Evolutionary conservation across 192 early-diverging fungal genomes (phyloP).

Genomic region (Backusella liffmaniae): DNA sequence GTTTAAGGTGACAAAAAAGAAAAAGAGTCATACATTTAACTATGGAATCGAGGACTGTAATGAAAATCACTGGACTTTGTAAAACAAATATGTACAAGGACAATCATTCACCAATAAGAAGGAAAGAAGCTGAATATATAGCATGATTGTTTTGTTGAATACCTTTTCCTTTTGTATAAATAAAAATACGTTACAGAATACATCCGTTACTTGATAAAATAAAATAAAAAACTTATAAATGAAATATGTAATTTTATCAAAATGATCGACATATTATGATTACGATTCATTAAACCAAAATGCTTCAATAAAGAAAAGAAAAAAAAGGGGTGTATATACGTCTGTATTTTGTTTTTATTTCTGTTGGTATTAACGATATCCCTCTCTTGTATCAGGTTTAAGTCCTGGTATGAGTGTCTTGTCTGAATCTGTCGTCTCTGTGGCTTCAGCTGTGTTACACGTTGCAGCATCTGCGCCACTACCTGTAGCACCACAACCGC

Average conservation of each 20-base stretch:
- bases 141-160: not conserved
- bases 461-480: not conserved
- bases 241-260: not conserved
- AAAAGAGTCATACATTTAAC: not conserved
- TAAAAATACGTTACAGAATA: not conserved
- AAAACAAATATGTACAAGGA: not conserved
- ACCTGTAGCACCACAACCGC: not conserved
- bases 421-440: not conserved
- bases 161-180: not conserved
- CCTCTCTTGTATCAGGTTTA: not conserved
- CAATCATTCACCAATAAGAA: not conserved
- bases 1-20: not conserved
- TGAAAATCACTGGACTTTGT: not conserved
- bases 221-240: not conserved
- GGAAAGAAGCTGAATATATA: not conserved
- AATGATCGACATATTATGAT: not conserved
- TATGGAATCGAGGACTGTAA: not conserved
- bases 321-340: not conserved
- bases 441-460: not conserved
- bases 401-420: not conserved
- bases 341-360: not conserved
- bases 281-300: not conserved
- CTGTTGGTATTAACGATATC: not conserved
- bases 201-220: not conserved
- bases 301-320: not conserved